Evolutionary conservation across 139 green algal genomes (phyloP).

Genomic region (Coccomyxa sp.): DNA sequence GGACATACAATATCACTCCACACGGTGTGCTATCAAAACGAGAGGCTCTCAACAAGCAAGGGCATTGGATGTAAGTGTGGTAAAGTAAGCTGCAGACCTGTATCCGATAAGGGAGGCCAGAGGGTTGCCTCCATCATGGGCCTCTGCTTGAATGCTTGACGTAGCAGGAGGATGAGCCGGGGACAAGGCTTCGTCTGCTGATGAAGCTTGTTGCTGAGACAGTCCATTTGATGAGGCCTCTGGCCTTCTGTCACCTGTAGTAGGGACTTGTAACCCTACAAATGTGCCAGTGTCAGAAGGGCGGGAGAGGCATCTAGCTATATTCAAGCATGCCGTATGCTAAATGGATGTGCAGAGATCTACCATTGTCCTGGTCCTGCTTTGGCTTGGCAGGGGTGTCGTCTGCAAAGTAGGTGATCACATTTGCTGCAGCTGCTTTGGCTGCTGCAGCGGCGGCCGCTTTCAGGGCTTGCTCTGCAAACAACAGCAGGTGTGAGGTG

Average conservation of each 20-base stretch:
- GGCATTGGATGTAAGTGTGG: too few species aligned
- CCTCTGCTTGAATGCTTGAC: not conserved
- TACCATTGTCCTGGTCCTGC: too few species aligned
- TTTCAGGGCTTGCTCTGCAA: conserved; percentile 19
- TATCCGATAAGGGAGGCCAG: conserved; percentile 16
- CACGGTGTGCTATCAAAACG: not conserved
- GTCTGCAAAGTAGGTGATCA: conserved; percentile 27
- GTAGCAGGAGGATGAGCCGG: not conserved
- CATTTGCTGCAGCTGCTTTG: conserved; percentile 7
- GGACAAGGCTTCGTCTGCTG: not conserved
- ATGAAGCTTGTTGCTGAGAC: not conserved
- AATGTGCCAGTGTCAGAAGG: too few species aligned
- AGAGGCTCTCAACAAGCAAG: too few species aligned
- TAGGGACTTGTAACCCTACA: too few species aligned
- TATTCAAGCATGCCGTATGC: too few species aligned
- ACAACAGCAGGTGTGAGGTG: not conserved
- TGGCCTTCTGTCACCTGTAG: too few species aligned
- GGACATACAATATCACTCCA: not conserved
- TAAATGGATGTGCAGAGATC: too few species aligned
- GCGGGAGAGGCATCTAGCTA: too few species aligned
- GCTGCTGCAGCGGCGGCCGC: conserved; percentile 28
- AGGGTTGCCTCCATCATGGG: conserved; percentile 1
- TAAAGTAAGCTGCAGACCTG: not conserved
- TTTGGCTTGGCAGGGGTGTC: too few species aligned
- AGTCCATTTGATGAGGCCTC: too few species aligned